Evolutionary conservation across 441 rosid genomes (phyloP).

Genomic region (Geranium incanum): DNA sequence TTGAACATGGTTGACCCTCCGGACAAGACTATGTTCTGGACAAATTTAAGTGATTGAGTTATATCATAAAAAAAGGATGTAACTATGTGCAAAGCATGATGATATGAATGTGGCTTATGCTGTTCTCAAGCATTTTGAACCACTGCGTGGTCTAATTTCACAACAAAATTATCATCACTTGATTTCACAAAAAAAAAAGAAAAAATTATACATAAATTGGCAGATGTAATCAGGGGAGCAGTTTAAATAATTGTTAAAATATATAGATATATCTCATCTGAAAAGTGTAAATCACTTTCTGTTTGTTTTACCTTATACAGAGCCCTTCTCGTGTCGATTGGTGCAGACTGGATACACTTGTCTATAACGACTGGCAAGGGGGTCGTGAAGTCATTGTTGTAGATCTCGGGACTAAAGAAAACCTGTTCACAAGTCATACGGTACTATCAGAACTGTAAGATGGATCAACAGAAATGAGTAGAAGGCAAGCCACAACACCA

Average conservation of each 20-base stretch:
- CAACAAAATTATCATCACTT: neutral
- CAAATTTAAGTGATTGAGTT: neutral
- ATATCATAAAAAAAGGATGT: neutral
- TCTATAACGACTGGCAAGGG: slow-evolving; percentile 88
- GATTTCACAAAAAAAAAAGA: neutral
- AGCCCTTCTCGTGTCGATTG: slow-evolving; percentile 96
- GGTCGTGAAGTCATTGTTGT: slow-evolving; percentile 64
- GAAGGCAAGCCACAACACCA: neutral
- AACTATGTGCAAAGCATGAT: neutral
- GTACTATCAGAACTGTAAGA: slow-evolving; percentile 15
- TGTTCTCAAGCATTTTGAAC: neutral
- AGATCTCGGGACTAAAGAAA: slow-evolving; percentile 94
- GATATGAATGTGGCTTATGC: neutral
- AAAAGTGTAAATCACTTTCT: neutral
- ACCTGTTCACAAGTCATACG: slow-evolving; percentile 41
- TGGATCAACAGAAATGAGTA: neutral
- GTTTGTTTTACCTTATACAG: slow-evolving; percentile 68
- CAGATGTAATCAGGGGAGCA: neutral
- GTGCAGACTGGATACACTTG: slow-evolving; percentile 96
- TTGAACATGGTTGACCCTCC: slow-evolving; percentile 99
- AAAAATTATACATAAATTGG: neutral
- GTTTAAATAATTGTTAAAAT: neutral
- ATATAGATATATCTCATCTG: neutral
- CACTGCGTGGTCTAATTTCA: neutral
- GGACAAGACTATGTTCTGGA: slow-evolving; percentile 91